These are phyloP conservation scores for Aureobasidium mangrovei DNA, from an alignment of 2,329 filamentous ascomycete species.

Conservation along the genomic window DNA sequence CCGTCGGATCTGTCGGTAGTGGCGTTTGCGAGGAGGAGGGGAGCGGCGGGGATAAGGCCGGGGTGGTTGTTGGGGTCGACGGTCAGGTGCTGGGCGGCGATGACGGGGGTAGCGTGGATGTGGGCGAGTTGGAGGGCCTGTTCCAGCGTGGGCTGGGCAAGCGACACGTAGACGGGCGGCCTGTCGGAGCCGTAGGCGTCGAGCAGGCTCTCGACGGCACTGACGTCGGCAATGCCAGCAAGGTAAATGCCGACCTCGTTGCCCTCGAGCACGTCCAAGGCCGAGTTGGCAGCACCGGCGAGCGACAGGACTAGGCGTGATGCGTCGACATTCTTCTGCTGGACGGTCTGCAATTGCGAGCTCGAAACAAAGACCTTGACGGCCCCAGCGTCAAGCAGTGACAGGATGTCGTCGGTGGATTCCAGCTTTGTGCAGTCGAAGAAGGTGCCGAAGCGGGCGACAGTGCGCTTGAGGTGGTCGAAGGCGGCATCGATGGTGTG, in stretches of 20 bases:
- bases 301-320: conserved; percentile 51
- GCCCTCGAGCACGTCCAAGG: conserved; percentile 32
- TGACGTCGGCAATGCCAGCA: conserved; percentile 30
- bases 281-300: conserved; percentile 33
- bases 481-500: conserved; percentile 37
- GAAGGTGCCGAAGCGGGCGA: conserved; percentile 53
- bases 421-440: conserved; percentile 66
- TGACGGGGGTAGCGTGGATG: conserved; percentile 55
- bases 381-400: conserved; percentile 77
- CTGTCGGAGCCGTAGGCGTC: conserved; percentile 41
- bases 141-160: conserved; percentile 33
- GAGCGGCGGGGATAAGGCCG: conserved; percentile 55
- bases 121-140: conserved; percentile 34
- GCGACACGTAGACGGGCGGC: conserved; percentile 44
- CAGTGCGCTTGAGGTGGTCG: conserved; percentile 47
- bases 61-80: conserved; percentile 52
- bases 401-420: conserved; percentile 63
- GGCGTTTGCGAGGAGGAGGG: conserved; percentile 65
- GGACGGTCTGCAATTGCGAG: conserved; percentile 53
- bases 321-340: conserved; percentile 44
- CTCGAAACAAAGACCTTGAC: conserved; percentile 73
- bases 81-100: conserved; percentile 63
- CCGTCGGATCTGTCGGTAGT: conserved; percentile 75
- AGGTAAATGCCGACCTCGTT: conserved; percentile 39
- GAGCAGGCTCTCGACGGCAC: conserved; percentile 39